These are phyloP conservation scores for Acacia melanoxylon DNA, from an alignment of 306 rosid genomes.

Conservation along the genomic window DNA sequence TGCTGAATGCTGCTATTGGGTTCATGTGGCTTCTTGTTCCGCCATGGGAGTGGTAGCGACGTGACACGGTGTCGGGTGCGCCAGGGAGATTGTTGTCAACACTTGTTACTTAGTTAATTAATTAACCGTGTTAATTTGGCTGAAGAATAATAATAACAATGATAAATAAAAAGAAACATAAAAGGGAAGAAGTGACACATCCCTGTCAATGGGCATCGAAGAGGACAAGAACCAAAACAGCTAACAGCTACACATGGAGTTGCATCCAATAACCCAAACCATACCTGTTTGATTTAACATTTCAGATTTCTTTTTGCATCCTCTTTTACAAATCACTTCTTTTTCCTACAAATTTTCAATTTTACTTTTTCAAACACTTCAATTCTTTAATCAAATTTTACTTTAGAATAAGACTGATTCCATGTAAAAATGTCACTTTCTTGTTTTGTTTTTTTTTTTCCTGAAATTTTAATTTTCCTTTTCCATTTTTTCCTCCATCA, in stretches of 20 bases:
- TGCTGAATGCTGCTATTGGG: not conserved
- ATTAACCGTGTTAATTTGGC: not conserved
- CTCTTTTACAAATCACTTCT: constrained; percentile 32
- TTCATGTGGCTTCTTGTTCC: not conserved
- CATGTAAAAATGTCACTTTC: too few species aligned
- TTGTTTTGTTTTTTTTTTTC: too few species aligned
- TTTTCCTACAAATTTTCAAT: not conserved
- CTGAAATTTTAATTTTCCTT: too few species aligned
- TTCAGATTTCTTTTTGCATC: constrained; percentile 76
- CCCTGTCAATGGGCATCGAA: constrained; percentile 5
- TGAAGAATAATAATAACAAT: not conserved
- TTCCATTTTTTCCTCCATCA: too few species aligned
- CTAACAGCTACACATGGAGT: constrained; percentile 32
- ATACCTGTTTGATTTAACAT: constrained; percentile 79
- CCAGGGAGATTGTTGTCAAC: not conserved
- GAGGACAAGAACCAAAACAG: constrained; percentile 46
- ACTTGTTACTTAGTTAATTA: not conserved
- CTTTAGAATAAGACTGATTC: too few species aligned
- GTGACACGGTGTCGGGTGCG: not conserved
- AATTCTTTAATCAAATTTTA: too few species aligned
- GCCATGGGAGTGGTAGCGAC: not conserved
- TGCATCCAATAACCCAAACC: constrained; percentile 25
- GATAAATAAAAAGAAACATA: not conserved
- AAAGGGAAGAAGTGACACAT: constrained; percentile 37
- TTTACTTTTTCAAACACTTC: too few species aligned